Evolutionary conservation across 2,329 filamentous ascomycete species (phyloP), one percentile per base, ranked within the genome.

Genomic region (Monosporascus sp.): DNA sequence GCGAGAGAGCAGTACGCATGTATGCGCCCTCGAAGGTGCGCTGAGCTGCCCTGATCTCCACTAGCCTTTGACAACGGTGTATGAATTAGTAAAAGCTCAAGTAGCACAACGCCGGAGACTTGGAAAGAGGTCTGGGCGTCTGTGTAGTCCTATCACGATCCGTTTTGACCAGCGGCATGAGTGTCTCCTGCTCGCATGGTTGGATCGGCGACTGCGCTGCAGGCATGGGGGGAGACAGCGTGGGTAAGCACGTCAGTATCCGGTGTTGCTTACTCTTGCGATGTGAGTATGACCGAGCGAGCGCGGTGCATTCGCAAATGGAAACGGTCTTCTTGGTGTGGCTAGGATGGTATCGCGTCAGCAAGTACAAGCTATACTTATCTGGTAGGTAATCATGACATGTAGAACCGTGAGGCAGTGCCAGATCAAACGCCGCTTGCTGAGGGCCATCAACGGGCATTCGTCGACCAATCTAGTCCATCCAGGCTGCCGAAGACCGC

Each of bases 11-110:
- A 0, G 94, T 99, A 56, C 94, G 89, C 66, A 97, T 88, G 72
- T 97, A 99, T 22, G 94, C 94, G 22, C 94, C 94, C 72, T 99
- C 94, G 64, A 97, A 99, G 2, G 94, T 99, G 51, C 94, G 84
- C 69, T 99, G 94, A 11, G 93, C 90, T 14, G 94, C 94, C 58
- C 94, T 89, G 60, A 97, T 88, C 73, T 97, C 94, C 58, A 97
- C 89, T 44, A 99, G 86, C 71, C 81, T 84, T 51, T 11, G 41
- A 46, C n/a, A 14, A 14, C 9, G 22, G 22, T 44, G 14, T 20
- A 24, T 7, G 14, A 25, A 25, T 44, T 24, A 44, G 41, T 24
- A 44, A 34, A 14, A 34, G 31, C 31, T 34, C 31, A 5, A 14
- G 31, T 3, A 14, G 9, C 31, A 34, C 9, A 14, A 5, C 31